Percentiles rank a stretch among this genome's conserved stretches.
phyloP scores from a whole-genome alignment of 352 stramenopile species.

The Phytophthora pisi region DNA sequence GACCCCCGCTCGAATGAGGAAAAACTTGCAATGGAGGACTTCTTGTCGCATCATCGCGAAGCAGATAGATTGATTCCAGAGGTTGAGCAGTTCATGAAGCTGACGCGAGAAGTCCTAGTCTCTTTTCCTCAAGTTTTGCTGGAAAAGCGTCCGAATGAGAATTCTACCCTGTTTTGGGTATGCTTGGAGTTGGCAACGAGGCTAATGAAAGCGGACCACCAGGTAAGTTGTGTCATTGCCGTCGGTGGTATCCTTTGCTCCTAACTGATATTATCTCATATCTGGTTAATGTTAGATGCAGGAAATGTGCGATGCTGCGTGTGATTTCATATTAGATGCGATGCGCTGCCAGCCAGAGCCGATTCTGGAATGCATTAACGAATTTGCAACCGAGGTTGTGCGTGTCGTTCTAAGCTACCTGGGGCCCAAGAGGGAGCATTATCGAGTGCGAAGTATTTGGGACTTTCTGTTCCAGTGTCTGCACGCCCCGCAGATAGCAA shows the following conservation, averaged over 20 bases:
- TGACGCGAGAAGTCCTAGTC: constrained; percentile 47
- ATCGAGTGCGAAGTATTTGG: constrained; percentile 62
- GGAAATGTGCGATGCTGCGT: constrained; percentile 69
- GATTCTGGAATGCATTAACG: constrained; percentile 38
- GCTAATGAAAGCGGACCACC: constrained; percentile 62
- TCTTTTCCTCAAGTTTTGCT: constrained; percentile 49
- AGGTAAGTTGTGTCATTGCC: constrained; percentile 37
- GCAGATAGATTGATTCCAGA: constrained; percentile 50
- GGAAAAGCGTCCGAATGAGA: constrained; percentile 24
- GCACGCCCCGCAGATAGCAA: constrained; percentile 60
- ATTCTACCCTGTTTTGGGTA: constrained; percentile 45
- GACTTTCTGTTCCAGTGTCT: constrained; percentile 80
- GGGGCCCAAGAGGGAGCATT: constrained; percentile 48
- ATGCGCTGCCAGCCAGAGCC: constrained; percentile 38
- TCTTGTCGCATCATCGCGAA: constrained; percentile 41
- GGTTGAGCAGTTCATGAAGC: constrained; percentile 58
- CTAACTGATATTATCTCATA: not conserved
- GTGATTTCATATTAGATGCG: constrained; percentile 62
- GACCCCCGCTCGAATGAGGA: constrained; percentile 13
- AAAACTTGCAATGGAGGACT: constrained; percentile 39
- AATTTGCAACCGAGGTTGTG: constrained; percentile 48
- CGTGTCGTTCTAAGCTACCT: constrained; percentile 58
- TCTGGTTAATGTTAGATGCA: constrained; percentile 36
- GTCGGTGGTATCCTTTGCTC: not conserved
- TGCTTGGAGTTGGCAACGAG: constrained; percentile 50